These are phyloP conservation scores for Hypoxylon sp. DNA, from an alignment of 2,329 filamentous ascomycete species.

Conservation along the genomic window DNA sequence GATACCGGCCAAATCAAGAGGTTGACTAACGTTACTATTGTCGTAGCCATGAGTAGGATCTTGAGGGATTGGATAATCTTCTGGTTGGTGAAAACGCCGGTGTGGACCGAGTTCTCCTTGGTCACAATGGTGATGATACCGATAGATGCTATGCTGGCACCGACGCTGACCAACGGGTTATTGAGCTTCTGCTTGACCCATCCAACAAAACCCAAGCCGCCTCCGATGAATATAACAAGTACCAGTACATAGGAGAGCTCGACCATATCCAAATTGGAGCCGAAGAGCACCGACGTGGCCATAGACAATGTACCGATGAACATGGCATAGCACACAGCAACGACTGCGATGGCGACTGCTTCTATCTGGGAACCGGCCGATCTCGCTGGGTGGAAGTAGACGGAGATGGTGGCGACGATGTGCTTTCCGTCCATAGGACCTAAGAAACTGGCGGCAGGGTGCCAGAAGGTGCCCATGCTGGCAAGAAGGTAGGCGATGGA, in stretches of 20 bases:
- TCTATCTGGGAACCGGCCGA: conserved; percentile 90
- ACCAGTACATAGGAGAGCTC: conserved; percentile 80
- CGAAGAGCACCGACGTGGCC: conserved; percentile 84
- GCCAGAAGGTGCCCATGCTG: conserved; percentile 84
- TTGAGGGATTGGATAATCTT: conserved; percentile 85
- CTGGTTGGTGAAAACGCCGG: conserved; percentile 78
- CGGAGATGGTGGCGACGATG: conserved; percentile 89
- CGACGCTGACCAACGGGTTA: conserved; percentile 82
- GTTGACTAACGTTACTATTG: conserved; percentile 75
- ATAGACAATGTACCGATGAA: conserved; percentile 84
- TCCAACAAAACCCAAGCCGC: conserved; percentile 84
- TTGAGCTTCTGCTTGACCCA: conserved; percentile 85
- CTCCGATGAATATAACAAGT: conserved; percentile 83
- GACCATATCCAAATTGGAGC: conserved; percentile 69
- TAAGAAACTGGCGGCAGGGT: conserved; percentile 74
- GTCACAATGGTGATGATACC: conserved; percentile 90
- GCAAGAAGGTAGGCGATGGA: conserved; percentile 88
- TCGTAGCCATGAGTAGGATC: conserved; percentile 81
- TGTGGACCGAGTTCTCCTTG: conserved; percentile 88
- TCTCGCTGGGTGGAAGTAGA: conserved; percentile 92
- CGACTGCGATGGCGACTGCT: conserved; percentile 76
- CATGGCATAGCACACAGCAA: conserved; percentile 81
- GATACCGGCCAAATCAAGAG: conserved; percentile 80
- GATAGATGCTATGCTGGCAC: conserved; percentile 84
- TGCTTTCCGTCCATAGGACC: conserved; percentile 92